Percentiles rank a stretch among this genome's conserved stretches.
These are phyloP conservation scores for Amaranthus cruentus DNA, from an alignment of 148 eudicot genomes.

Conservation along the genomic window DNA sequence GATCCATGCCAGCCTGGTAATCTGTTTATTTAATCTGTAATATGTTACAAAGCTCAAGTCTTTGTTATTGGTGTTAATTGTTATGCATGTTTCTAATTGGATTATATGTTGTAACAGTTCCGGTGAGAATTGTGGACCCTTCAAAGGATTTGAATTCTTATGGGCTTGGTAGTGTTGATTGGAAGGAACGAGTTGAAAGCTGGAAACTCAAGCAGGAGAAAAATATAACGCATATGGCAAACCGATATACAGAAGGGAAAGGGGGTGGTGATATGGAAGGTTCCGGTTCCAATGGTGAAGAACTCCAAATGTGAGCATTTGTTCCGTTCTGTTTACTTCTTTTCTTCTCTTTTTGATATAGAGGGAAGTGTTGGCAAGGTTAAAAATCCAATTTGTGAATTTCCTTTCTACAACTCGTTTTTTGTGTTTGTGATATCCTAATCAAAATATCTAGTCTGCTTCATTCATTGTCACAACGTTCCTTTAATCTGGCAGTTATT, in stretches of 20 bases:
- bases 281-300: conserved; percentile 97
- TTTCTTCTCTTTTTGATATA: background rate
- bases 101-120: conserved; percentile 49
- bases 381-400: no score
- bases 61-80: conserved; percentile 8
- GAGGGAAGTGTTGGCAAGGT: background rate
- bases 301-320: conserved; percentile 81
- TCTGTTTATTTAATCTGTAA: conserved; percentile 1
- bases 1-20: conserved; percentile 95
- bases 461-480: no score
- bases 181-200: conserved; percentile 98
- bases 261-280: conserved; percentile 89
- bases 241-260: conserved; percentile 73
- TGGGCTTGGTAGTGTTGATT: conserved; percentile 90
- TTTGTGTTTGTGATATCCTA: background rate
- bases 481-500: no score
- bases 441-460: no score
- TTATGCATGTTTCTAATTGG: conserved; percentile 10
- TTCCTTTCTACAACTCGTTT: background rate
- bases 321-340: conserved; percentile 1
- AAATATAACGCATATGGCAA: conserved; percentile 51
- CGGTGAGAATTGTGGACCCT: conserved; percentile 94
- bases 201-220: conserved; percentile 98
- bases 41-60: background rate
- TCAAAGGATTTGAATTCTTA: conserved; percentile 92